A percentile compares a stretch with the other conserved stretches of the same genome.
Conservation (phyloP, 2,329 filamentous ascomycete species). For the Fusarium acutatum region DNA sequence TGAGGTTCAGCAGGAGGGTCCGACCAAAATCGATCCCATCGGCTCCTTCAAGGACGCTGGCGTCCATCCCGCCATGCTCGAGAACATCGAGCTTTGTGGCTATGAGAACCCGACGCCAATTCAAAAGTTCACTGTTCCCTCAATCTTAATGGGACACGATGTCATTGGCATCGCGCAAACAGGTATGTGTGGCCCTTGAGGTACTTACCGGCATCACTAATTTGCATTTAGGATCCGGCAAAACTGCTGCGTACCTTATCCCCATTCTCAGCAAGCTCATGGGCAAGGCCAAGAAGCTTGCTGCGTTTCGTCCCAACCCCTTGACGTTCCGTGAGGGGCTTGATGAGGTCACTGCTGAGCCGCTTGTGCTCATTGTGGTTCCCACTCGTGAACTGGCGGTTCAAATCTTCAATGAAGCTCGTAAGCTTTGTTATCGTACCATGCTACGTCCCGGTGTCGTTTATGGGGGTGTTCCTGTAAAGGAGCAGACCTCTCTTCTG, state of each 20-base stretch:
- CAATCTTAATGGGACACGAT: conserved; percentile 79
- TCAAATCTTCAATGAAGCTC: conserved; percentile 94
- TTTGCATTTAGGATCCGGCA: conserved; percentile 78
- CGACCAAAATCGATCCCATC: conserved; percentile 59
- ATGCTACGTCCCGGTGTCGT: conserved; percentile 92
- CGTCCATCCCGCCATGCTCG: conserved; percentile 82
- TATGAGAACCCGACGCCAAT: conserved; percentile 84
- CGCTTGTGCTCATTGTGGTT: conserved; percentile 83
- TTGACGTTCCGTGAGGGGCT: conserved; percentile 60
- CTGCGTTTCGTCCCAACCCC: conserved; percentile 77
- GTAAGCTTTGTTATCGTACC: conserved; percentile 91
- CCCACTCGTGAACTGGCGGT: conserved; percentile 91
- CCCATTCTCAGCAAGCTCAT: conserved; percentile 91
- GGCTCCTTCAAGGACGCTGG: conserved; percentile 76
- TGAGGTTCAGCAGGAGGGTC: conserved; percentile 65
- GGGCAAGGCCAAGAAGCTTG: conserved; percentile 92
- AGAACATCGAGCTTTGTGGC: conserved; percentile 77
- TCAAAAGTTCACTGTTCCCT: conserved; percentile 84
- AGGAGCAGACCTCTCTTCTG: conserved; percentile 76
- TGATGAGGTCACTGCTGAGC: conserved; percentile 75
- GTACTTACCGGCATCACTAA: background rate
- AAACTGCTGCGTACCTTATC: conserved; percentile 92
- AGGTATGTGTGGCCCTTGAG: conserved; percentile 53
- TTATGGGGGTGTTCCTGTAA: conserved; percentile 83
- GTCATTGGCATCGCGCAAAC: conserved; percentile 92